These are phyloP conservation scores for Paramecium biaurelia DNA, from an alignment of 73 alveolate species.

Conservation along the genomic window DNA sequence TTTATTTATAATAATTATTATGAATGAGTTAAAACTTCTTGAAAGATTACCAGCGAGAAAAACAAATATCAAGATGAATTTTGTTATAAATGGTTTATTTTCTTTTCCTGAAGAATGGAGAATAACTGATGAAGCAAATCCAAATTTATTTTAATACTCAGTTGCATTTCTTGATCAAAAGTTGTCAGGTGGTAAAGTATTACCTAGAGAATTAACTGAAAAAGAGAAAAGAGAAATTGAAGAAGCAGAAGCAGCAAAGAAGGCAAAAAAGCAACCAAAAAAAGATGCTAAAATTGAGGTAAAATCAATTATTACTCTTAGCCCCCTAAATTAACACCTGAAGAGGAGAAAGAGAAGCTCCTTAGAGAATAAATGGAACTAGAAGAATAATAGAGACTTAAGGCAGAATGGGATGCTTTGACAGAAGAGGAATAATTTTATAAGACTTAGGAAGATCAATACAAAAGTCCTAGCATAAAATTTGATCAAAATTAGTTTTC, in stretches of 20 bases:
- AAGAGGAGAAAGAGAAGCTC: slow-evolving; percentile 70
- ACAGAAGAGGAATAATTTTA: slow-evolving; percentile 75
- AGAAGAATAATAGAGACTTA: slow-evolving; percentile 71
- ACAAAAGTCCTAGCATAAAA: slow-evolving; percentile 77
- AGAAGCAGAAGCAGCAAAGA: slow-evolving; percentile 75
- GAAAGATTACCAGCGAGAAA: slow-evolving; percentile 10
- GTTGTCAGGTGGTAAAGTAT: slow-evolving; percentile 68
- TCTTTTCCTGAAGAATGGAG: slow-evolving; percentile 45
- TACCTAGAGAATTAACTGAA: slow-evolving; percentile 76
- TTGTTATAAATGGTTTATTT: slow-evolving; percentile 12
- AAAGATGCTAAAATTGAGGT: slow-evolving; percentile 74
- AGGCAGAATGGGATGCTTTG: slow-evolving; percentile 84
- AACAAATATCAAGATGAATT: not conserved
- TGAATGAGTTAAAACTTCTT: slow-evolving; percentile 1
- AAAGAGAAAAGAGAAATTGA: slow-evolving; percentile 80
- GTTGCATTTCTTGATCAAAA: slow-evolving; percentile 63
- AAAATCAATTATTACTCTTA: not conserved
- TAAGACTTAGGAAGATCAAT: slow-evolving; percentile 73
- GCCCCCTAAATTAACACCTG: slow-evolving; percentile 75
- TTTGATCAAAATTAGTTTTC: slow-evolving; percentile 70
- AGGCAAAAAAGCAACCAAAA: slow-evolving; percentile 65
- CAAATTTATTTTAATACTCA: slow-evolving; percentile 61
- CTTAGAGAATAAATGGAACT: slow-evolving; percentile 73
- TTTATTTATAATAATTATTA: not conserved
- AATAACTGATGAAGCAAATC: slow-evolving; percentile 6